phyloP scores from a whole-genome alignment of 371 early-diverging fungal species.

The Dinochytrium kinnereticum region DNA sequence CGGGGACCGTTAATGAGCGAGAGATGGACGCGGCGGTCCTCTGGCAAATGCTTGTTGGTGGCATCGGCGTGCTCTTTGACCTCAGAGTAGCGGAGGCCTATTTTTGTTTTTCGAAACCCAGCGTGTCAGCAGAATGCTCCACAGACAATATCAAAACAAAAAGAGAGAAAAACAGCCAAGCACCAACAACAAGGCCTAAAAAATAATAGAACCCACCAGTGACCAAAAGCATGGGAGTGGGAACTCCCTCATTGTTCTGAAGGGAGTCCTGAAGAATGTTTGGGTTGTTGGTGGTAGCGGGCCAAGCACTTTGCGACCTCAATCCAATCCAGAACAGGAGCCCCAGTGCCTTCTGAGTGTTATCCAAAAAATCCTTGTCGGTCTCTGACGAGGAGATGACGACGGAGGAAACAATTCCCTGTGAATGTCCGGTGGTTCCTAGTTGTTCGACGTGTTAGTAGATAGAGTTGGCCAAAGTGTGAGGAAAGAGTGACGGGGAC shows the following conservation, averaged over 20 bases:
- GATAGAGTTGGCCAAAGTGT: too few relatives aligned
- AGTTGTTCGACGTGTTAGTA: too few relatives aligned
- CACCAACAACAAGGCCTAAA: background rate
- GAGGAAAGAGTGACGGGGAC: too few relatives aligned
- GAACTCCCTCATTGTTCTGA: slow-evolving; percentile 87
- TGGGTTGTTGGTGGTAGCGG: slow-evolving; percentile 88
- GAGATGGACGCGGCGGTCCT: slow-evolving; percentile 78
- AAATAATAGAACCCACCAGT: slow-evolving; percentile 51
- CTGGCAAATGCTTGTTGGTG: slow-evolving; percentile 84
- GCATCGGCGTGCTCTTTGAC: slow-evolving; percentile 80
- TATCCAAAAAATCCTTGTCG: slow-evolving; percentile 77
- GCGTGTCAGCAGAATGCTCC: background rate
- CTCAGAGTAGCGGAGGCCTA: slow-evolving; percentile 72
- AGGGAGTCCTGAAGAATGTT: slow-evolving; percentile 85
- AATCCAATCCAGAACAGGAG: slow-evolving; percentile 92
- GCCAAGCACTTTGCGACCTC: slow-evolving; percentile 86
- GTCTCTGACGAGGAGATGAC: slow-evolving; percentile 85
- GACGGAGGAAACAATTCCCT: slow-evolving; percentile 91
- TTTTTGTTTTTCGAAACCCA: background rate
- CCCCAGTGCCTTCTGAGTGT: slow-evolving; percentile 85
- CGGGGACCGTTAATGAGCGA: slow-evolving; percentile 91
- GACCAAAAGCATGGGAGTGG: slow-evolving; percentile 93
- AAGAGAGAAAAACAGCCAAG: background rate
- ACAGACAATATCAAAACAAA: background rate
- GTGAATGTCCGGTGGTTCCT: slow-evolving; percentile 93